phyloP scores from a whole-genome alignment of 2,329 filamentous ascomycete genomes.

The Hortaea werneckii region DNA sequence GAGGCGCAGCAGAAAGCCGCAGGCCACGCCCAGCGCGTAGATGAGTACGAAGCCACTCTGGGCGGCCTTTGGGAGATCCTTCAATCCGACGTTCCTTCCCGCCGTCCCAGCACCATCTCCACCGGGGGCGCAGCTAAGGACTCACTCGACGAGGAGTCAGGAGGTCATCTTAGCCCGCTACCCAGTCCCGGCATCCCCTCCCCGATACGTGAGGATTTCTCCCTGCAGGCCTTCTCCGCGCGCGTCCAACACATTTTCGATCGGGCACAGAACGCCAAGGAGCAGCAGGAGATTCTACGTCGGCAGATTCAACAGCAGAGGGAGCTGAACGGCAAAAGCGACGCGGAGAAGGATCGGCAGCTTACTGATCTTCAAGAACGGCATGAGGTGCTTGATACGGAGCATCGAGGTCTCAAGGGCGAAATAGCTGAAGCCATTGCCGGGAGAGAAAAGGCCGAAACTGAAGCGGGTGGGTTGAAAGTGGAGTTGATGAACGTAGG shows the following conservation, averaged over 20 bases:
- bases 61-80: constrained; percentile 45
- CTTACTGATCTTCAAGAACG: constrained; percentile 19
- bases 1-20: constrained; percentile 14
- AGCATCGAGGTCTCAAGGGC: constrained; percentile 13
- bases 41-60: constrained; percentile 47
- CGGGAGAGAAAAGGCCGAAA: constrained; percentile 17
- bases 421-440: constrained; percentile 22
- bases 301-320: constrained; percentile 93
- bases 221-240: constrained; percentile 62
- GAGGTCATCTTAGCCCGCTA: not conserved
- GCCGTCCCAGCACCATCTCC: constrained; percentile 3
- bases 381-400: constrained; percentile 16
- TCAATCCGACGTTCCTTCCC: constrained; percentile 21
- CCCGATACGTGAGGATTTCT: constrained; percentile 44
- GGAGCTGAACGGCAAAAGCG: constrained; percentile 80
- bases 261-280: constrained; percentile 66
- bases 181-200: constrained; percentile 13
- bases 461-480: constrained; percentile 19
- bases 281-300: constrained; percentile 81
- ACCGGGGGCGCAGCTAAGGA: constrained; percentile 12
- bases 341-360: constrained; percentile 42
- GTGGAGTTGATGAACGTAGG: constrained; percentile 34
- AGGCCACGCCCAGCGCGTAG: constrained; percentile 29
- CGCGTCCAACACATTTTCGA: constrained; percentile 71
- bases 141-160: constrained; percentile 44